These are phyloP conservation scores for Mycena filopes DNA, from an alignment of 768 basidiomycete species.

Conservation along the genomic window DNA sequence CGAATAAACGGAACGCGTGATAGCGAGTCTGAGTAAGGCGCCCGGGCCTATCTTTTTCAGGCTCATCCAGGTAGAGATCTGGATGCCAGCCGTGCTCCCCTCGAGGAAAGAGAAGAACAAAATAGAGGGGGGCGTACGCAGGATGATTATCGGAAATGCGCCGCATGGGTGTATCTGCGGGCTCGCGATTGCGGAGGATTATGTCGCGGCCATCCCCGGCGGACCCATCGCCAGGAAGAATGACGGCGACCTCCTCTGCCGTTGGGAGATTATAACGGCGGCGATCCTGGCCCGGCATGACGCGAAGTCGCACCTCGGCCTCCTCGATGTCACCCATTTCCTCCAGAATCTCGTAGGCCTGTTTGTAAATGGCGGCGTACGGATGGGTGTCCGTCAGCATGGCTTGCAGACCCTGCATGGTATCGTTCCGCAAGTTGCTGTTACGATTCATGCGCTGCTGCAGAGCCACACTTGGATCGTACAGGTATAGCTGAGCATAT, in stretches of 20 bases:
- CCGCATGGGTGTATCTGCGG: too few relatives aligned
- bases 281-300: conserved; percentile 34
- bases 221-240: too few relatives aligned
- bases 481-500: conserved; percentile 53
- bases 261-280: conserved; percentile 51
- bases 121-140: too few relatives aligned
- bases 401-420: conserved; percentile 39
- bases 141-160: too few relatives aligned
- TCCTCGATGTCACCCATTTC: conserved; percentile 35
- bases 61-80: conserved; percentile 26
- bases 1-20: conserved; percentile 46
- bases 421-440: conserved; percentile 29
- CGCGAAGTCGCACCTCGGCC: conserved; percentile 33
- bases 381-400: conserved; percentile 35
- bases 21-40: conserved; percentile 43
- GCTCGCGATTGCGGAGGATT: too few relatives aligned
- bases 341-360: conserved; percentile 44
- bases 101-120: too few relatives aligned
- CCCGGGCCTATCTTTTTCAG: conserved; percentile 6
- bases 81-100: neutral
- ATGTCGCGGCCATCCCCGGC: too few relatives aligned
- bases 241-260: too few relatives aligned
- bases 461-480: conserved; percentile 46
- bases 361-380: conserved; percentile 44
- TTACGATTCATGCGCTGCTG: too few relatives aligned